These are phyloP conservation scores for Botryosphaeria dothidea DNA, from an alignment of 2,329 filamentous ascomycete genomes.

Conservation along the genomic window DNA sequence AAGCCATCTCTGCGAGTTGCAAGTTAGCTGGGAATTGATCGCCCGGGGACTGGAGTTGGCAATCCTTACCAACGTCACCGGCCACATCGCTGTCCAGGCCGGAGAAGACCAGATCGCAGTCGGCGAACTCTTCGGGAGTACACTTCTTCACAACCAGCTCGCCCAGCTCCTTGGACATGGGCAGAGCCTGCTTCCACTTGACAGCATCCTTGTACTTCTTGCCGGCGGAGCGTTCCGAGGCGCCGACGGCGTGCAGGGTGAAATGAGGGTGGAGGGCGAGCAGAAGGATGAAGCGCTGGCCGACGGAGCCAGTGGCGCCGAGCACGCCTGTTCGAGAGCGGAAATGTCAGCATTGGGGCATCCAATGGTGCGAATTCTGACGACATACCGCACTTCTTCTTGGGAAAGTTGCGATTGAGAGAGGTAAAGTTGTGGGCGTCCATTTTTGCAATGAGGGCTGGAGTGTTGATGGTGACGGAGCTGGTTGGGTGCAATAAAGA, in stretches of 20 bases:
- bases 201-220: conserved; percentile 96
- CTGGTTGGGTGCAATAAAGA: not conserved
- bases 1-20: conserved; percentile 71
- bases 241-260: conserved; percentile 83
- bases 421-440: conserved; percentile 47
- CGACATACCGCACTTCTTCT: conserved; percentile 53
- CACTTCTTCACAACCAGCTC: conserved; percentile 86
- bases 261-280: conserved; percentile 86
- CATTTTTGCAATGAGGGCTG: conserved; percentile 30
- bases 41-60: not conserved
- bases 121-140: conserved; percentile 75
- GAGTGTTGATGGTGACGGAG: not conserved
- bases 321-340: conserved; percentile 59
- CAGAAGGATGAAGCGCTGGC: conserved; percentile 92
- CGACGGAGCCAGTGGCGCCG: conserved; percentile 90
- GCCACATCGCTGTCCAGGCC: conserved; percentile 92
- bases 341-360: conserved; percentile 22
- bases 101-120: conserved; percentile 92
- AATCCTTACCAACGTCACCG: conserved; percentile 74
- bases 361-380: conserved; percentile 7
- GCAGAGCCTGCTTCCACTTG: conserved; percentile 86
- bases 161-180: conserved; percentile 74
- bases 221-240: conserved; percentile 83
- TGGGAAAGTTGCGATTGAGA: conserved; percentile 44
- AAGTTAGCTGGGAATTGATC: not conserved